Evolutionary conservation across 1,284 basidiomycete species (phyloP).

Genomic region (Leccinum pallidistipes): DNA sequence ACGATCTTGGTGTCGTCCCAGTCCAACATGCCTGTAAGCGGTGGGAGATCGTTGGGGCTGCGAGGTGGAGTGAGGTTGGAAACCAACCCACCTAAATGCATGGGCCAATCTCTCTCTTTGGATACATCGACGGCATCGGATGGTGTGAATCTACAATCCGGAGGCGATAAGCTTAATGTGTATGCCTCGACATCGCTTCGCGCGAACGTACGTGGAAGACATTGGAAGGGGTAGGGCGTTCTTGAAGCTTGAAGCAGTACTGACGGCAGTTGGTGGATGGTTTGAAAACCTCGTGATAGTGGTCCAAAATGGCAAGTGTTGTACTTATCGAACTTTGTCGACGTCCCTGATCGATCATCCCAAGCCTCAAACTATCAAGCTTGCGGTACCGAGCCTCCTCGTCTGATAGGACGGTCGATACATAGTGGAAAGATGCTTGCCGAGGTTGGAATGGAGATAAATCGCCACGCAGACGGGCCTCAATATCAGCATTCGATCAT

Average conservation of each 20-base stretch:
- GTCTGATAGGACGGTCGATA: background rate
- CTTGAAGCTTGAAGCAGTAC: background rate
- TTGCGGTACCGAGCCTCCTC: background rate
- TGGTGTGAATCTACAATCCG: constrained; percentile 55
- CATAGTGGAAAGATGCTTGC: background rate
- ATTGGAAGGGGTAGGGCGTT: constrained; percentile 8
- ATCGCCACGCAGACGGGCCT: background rate
- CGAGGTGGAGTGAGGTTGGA: background rate
- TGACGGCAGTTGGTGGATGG: background rate
- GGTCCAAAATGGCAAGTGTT: constrained; percentile 10
- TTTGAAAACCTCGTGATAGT: background rate
- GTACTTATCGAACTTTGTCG: background rate
- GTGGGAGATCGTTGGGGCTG: background rate
- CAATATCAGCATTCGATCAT: background rate
- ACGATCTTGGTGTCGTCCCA: constrained; percentile 72
- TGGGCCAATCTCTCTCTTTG: constrained; percentile 70
- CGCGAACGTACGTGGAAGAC: constrained; percentile 30
- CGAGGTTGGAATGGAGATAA: background rate
- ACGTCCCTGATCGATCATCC: background rate
- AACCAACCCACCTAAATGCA: constrained; percentile 51
- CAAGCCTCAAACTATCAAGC: background rate
- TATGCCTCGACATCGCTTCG: background rate
- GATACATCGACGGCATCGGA: constrained; percentile 52
- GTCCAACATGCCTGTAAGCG: constrained; percentile 62
- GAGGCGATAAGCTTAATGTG: constrained; percentile 3